Evolutionary conservation across 345 rosid species (phyloP).

Genomic region (Citrus cavaleriei): DNA sequence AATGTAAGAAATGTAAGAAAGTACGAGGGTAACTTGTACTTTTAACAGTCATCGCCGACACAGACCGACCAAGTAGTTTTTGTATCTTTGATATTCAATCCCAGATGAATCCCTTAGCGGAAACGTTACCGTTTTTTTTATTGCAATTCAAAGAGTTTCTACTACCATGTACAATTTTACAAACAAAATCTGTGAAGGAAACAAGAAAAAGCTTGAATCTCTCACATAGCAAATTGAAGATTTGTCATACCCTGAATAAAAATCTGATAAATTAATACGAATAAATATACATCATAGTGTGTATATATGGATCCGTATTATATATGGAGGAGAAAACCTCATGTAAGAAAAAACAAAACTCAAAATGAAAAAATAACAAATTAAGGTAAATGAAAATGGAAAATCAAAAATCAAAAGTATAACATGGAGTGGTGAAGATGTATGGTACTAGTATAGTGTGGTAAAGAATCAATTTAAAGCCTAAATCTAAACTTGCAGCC

Average conservation of each 20-base stretch:
- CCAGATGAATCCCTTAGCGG: too few relatives aligned
- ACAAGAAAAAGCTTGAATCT: not conserved
- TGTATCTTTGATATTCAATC: too few relatives aligned
- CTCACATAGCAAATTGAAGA: not conserved
- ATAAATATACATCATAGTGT: not conserved
- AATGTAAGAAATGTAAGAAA: too few relatives aligned
- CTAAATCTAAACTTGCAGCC: conserved; percentile 63
- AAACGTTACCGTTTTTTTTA: not conserved
- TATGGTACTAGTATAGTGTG: too few relatives aligned
- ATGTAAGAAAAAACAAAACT: not conserved
- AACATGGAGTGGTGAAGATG: not conserved
- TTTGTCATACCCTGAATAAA: not conserved
- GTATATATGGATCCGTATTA: not conserved
- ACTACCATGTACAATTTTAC: not conserved
- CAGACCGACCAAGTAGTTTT: too few relatives aligned
- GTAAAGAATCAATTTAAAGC: conserved; percentile 23
- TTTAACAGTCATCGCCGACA: too few relatives aligned
- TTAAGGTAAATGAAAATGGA: not conserved
- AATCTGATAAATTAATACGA: not conserved
- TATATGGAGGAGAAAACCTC: not conserved
- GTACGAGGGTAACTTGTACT: too few relatives aligned
- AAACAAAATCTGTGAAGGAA: not conserved
- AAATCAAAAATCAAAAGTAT: not conserved
- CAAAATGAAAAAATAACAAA: not conserved
- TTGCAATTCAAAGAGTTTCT: not conserved